A percentile compares a stretch with the other conserved stretches of the same genome.
Conservation (phyloP, 192 early-diverging fungal species). For the Gryganskiella cystojenkinii region DNA sequence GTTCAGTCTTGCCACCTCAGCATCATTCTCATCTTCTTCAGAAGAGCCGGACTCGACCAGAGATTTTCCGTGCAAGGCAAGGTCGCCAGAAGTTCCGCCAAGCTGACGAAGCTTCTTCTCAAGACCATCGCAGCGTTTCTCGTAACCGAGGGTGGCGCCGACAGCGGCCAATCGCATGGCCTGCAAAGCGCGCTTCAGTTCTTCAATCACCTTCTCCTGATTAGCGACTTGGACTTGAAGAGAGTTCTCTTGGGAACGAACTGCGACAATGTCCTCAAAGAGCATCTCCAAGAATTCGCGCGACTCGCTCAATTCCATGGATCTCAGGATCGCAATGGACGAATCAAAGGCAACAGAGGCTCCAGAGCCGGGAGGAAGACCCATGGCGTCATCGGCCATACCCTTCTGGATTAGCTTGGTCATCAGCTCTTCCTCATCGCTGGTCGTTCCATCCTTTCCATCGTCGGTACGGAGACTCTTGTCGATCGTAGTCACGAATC, state of each 20-base stretch:
- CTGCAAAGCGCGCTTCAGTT: constrained; percentile 65
- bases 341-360: constrained; percentile 63
- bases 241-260: constrained; percentile 59
- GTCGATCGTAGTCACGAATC: constrained; percentile 39
- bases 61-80: neutral
- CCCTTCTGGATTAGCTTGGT: constrained; percentile 43
- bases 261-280: constrained; percentile 64
- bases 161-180: constrained; percentile 70
- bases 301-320: constrained; percentile 60
- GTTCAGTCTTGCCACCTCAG: constrained; percentile 39
- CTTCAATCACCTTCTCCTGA: constrained; percentile 62
- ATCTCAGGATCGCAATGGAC: constrained; percentile 59
- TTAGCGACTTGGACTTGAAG: constrained; percentile 55
- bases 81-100: constrained; percentile 20
- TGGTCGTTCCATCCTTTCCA: constrained; percentile 16
- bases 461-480: constrained; percentile 14
- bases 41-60: constrained; percentile 33
- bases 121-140: constrained; percentile 55
- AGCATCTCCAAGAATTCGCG: constrained; percentile 64
- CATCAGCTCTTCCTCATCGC: constrained; percentile 47
- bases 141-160: constrained; percentile 56
- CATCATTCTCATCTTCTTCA: constrained; percentile 50
- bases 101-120: constrained; percentile 50
- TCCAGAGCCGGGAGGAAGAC: constrained; percentile 51
- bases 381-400: constrained; percentile 50